These are phyloP conservation scores for Solanum chiquidenum DNA, from an alignment of 257 asterid genomes.

Conservation along the genomic window DNA sequence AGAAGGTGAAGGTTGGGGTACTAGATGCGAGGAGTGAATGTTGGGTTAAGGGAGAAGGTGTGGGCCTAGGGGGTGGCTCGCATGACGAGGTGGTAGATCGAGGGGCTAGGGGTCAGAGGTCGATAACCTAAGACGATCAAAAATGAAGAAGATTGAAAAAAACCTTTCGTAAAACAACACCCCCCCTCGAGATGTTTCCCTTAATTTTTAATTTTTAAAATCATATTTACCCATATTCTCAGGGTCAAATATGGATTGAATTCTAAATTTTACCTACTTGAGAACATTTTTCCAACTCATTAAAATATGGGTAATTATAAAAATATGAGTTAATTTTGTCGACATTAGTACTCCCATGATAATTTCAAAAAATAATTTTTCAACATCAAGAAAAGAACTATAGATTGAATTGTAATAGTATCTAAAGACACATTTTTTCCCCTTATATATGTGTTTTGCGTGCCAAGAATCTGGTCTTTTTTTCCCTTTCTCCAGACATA, in stretches of 20 bases:
- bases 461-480: too few species aligned
- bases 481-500: too few species aligned
- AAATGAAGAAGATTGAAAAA: too few species aligned
- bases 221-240: neutral
- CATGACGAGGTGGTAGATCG: too few species aligned
- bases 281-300: neutral
- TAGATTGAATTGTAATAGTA: neutral
- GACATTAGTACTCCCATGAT: neutral
- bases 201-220: neutral
- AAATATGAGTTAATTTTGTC: neutral
- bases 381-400: neutral
- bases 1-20: neutral
- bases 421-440: neutral
- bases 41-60: neutral
- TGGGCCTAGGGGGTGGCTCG: neutral
- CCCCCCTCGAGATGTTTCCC: too few species aligned
- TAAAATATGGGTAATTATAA: neutral
- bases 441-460: too few species aligned
- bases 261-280: neutral
- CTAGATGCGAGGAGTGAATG: neutral
- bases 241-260: neutral
- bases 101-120: neutral
- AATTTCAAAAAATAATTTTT: neutral
- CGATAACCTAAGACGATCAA: neutral
- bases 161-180: neutral